Base-by-base conservation (phyloP, 2,329 filamentous ascomycete genomes). In the Colletotrichum orbiculare region DNA sequence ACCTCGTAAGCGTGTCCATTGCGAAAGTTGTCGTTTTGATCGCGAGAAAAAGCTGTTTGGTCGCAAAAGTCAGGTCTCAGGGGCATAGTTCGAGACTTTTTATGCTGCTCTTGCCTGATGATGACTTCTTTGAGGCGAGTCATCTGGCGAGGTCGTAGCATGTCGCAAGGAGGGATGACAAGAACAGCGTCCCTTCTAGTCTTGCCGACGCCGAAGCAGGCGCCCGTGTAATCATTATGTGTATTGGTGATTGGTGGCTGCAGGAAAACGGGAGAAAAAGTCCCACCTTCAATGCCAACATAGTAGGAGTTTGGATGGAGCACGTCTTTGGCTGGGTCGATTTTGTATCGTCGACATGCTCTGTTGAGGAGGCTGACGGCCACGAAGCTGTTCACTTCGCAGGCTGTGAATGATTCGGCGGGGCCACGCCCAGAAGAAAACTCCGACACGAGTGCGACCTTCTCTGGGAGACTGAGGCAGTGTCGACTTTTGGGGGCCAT, bases 91-190 rank as follows among this genome's bases (percentile, higher is more conserved):
- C 50, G 38, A 9, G 17, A 6, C 25, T 54, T 8, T 12, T 15
- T 39, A 1, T 10, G 7, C 11, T 8, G 25, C n/a, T 39, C n/a
- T 8, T 17, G n/a, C n/a, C 17, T 41, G 49, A 54, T 15, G 38
- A 34, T 35, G 13, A 4, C 25, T 17, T 15, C 17, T 34, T 60
- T 53, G 1, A 53, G 34, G 13, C 46, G 53, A 48, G 42, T 8
- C 5, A 60, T 35, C 33, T 60, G 56, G 1, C 35, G 4, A 2
- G 56, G 47, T 6, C 48, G 48, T 11, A 60, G 48, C 56, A 53
- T 60, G 9, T 60, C 56, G 39, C 49, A 42, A 7, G 56, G 56
- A 3, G 47, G 47, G 12, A 59, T 9, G 8, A 38, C 8, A 41
- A 59, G 12, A 13, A 12, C 6, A 9, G 15, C 15, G 45, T 8